Percentiles rank a stretch among this genome's conserved stretches.
Conservation (phyloP, 768 basidiomycete species). For the Wakefieldia striispora region DNA sequence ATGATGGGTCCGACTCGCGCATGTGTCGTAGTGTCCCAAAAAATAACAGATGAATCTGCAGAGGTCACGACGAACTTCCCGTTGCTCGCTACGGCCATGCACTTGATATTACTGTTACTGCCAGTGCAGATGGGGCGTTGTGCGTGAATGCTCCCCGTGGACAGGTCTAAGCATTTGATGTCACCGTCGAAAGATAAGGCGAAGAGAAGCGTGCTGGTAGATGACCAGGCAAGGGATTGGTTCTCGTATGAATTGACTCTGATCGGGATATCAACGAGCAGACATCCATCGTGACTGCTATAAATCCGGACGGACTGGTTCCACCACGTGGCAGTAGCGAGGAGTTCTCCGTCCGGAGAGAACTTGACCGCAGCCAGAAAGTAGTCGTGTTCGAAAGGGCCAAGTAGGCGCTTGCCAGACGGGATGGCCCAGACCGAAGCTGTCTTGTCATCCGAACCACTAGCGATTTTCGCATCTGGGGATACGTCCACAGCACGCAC, state of each 20-base stretch:
- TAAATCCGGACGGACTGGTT: constrained; percentile 3
- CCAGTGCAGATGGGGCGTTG: constrained; percentile 5
- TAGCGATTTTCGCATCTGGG: background rate
- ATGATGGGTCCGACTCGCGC: constrained; percentile 8
- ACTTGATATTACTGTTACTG: background rate
- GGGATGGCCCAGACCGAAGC: background rate
- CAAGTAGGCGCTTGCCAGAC: background rate
- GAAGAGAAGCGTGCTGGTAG: constrained; percentile 1
- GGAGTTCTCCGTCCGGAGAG: constrained; percentile 3
- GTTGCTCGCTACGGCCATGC: constrained; percentile 6
- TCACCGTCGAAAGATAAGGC: background rate
- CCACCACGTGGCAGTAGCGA: constrained; percentile 7
- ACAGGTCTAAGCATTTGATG: constrained; percentile 2
- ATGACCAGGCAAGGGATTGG: constrained; percentile 10
- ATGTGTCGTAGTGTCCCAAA: constrained; percentile 13
- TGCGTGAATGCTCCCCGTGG: background rate
- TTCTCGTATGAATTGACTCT: background rate
- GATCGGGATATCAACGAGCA: background rate
- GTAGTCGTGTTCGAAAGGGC: background rate
- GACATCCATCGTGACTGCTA: background rate
- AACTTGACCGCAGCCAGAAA: constrained; percentile 10
- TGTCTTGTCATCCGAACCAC: background rate
- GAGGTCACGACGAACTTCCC: constrained; percentile 5
- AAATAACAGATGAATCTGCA: constrained; percentile 1
- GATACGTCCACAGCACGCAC: background rate